A percentile compares a stretch with the other conserved stretches of the same genome.
These are phyloP conservation scores for Paraphoma chrysanthemicola DNA, from an alignment of 2,329 filamentous ascomycete species.

Conservation along the genomic window DNA sequence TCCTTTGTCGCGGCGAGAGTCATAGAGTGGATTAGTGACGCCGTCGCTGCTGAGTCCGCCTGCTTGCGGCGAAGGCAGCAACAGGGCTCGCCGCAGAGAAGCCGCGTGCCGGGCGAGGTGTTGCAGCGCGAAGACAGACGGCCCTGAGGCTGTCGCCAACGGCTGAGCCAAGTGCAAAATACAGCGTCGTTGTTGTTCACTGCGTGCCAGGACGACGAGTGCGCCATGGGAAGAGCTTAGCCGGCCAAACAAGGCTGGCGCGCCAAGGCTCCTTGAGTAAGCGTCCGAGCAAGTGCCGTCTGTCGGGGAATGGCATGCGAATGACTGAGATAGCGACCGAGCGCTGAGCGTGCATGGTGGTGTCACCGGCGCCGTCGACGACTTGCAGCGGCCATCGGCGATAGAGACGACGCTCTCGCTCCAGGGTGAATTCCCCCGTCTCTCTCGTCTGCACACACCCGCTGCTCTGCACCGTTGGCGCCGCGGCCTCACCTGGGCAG, in stretches of 20 bases:
- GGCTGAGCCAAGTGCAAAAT: not conserved
- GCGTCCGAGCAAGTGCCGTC: conserved; percentile 17
- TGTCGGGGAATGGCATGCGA: conserved; percentile 12
- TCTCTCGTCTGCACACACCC: too few relatives aligned
- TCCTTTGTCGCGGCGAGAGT: conserved; percentile 26
- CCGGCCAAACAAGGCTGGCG: conserved; percentile 4
- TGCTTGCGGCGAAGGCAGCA: conserved; percentile 24
- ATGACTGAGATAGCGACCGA: conserved; percentile 11
- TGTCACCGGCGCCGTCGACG: conserved; percentile 1
- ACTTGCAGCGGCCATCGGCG: not conserved
- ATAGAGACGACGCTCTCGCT: not conserved
- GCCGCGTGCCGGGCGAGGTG: conserved; percentile 1
- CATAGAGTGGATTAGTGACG: conserved; percentile 26
- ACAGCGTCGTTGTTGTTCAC: not conserved
- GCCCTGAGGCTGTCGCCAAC: not conserved
- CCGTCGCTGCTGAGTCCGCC: conserved; percentile 15
- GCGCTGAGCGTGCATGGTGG: conserved; percentile 7
- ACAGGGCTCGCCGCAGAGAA: not conserved
- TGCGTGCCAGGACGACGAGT: not conserved
- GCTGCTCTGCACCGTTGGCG: too few relatives aligned
- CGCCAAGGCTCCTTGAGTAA: conserved; percentile 15
- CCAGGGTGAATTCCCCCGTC: too few relatives aligned
- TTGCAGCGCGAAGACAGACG: not conserved
- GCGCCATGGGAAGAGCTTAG: not conserved
- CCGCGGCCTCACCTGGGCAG: not conserved